Evolutionary conservation across 176 grass and related monocot species (phyloP).

Genomic region (maize (Zea mays)): Zm-B73-REFERENCE-NAM-5.0 NC_050096.1:19472501-19473000

Average conservation of each 20-base stretch:
- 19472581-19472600: neutral
- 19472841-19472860: neutral
- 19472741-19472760: neutral
- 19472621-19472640: neutral
- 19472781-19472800: conserved; percentile 25
- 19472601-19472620: neutral
- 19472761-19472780: neutral
- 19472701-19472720: conserved; percentile 15
- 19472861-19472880: too few species aligned
- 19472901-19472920: neutral
- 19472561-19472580: neutral
- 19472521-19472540: neutral
- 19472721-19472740: conserved; percentile 14
- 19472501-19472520: too few species aligned
- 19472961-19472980: conserved; percentile 14
- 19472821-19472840: neutral
- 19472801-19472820: neutral
- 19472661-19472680: conserved; percentile 8
- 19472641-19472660: neutral
- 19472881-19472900: neutral
- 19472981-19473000: conserved; percentile 8
- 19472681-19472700: conserved; percentile 20
- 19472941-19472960: neutral
- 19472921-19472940: neutral
- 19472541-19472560: neutral